Conservation (phyloP, 345 rosid species). For the Microcos paniculata region DNA sequence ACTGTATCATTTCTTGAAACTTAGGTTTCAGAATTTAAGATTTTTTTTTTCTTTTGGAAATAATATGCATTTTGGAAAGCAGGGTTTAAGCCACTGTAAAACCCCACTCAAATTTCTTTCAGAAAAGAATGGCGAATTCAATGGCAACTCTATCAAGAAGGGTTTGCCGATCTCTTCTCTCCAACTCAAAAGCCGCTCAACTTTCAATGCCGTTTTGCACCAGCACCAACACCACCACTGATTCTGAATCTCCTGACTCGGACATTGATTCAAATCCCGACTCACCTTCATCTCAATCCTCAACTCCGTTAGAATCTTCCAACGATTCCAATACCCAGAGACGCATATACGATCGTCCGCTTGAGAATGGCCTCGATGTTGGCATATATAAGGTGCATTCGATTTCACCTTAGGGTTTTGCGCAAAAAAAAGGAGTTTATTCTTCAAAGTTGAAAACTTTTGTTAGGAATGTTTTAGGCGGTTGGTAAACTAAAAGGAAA, state of each 20-base stretch:
- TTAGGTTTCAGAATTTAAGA: too few species aligned
- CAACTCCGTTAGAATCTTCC: conserved; percentile 18
- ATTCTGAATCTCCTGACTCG: conserved; percentile 27
- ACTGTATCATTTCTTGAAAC: too few species aligned
- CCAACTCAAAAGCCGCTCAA: conserved; percentile 31
- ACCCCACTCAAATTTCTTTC: background rate
- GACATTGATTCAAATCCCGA: conserved; percentile 31
- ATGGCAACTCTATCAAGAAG: conserved; percentile 56
- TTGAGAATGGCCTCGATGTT: conserved; percentile 72
- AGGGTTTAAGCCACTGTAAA: conserved; percentile 2
- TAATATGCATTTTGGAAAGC: background rate
- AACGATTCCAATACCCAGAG: conserved; percentile 27
- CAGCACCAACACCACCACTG: conserved; percentile 28
- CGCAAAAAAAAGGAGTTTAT: too few species aligned
- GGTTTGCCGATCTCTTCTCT: conserved; percentile 47
- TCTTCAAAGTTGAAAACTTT: background rate
- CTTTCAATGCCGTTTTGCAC: conserved; percentile 53
- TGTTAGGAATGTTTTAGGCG: background rate
- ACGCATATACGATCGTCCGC: conserved; percentile 44
- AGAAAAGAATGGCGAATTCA: conserved; percentile 38
- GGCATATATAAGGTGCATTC: conserved; percentile 72
- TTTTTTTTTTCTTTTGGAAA: too few species aligned
- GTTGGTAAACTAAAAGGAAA: background rate
- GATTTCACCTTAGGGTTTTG: background rate
- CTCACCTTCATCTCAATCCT: conserved; percentile 18